Percentiles rank a stretch among this genome's conserved stretches.
Evolutionary conservation across 2,329 filamentous ascomycete genomes (phyloP).

Genomic region (Trichoderma hamatum): DNA sequence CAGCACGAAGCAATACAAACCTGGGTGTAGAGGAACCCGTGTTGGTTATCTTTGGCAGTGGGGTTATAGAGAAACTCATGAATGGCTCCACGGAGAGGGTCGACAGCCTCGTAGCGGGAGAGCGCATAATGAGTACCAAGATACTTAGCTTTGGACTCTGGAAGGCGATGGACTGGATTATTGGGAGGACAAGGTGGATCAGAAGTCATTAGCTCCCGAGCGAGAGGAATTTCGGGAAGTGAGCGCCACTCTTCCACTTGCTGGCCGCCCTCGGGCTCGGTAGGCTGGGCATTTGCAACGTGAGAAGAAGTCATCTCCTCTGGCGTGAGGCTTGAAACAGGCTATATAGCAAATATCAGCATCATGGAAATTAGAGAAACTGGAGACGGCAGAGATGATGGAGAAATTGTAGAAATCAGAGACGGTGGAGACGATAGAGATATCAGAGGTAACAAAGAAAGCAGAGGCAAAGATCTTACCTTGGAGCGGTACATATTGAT

Average conservation of each 20-base stretch:
- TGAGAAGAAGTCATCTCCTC: slow-evolving; percentile 6
- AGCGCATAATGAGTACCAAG: slow-evolving; percentile 74
- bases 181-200: slow-evolving; percentile 31
- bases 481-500: too few species aligned
- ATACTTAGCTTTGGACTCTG: slow-evolving; percentile 53
- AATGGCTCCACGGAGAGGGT: slow-evolving; percentile 70
- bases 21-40: slow-evolving; percentile 70
- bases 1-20: slow-evolving; percentile 45
- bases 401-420: too few species aligned
- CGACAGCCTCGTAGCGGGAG: slow-evolving; percentile 72
- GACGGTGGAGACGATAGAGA: too few species aligned
- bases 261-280: background rate
- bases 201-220: slow-evolving; percentile 32
- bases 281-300: slow-evolving; percentile 12
- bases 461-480: too few species aligned
- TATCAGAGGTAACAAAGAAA: too few species aligned
- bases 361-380: background rate
- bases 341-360: background rate
- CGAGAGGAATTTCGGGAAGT: slow-evolving; percentile 33
- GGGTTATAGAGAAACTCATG: slow-evolving; percentile 56
- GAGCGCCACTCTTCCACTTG: slow-evolving; percentile 27
- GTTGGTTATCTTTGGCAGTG: slow-evolving; percentile 57
- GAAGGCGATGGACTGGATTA: background rate
- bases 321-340: background rate
- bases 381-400: too few species aligned